These are phyloP conservation scores for Cutaneotrichosporon sp. DNA, from an alignment of 1,284 basidiomycete species.

Conservation along the genomic window DNA sequence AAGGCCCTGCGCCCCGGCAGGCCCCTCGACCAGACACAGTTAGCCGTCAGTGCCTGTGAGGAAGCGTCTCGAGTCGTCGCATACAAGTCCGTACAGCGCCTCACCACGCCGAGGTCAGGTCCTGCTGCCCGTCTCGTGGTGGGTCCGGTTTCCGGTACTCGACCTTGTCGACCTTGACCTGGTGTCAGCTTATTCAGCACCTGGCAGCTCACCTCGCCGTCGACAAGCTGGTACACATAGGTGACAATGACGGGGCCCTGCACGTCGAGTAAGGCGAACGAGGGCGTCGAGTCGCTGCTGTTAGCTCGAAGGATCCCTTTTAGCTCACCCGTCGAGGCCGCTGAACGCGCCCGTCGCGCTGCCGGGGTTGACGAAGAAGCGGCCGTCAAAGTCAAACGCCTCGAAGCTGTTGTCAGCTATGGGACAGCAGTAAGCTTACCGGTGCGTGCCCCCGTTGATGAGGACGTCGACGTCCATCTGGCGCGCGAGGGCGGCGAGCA, in stretches of 20 bases:
- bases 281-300: constrained; percentile 66
- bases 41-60: background rate
- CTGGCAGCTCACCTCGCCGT: constrained; percentile 70
- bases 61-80: background rate
- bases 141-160: constrained; percentile 25
- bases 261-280: constrained; percentile 91
- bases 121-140: constrained; percentile 27
- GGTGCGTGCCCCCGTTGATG: constrained; percentile 90
- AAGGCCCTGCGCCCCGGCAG: background rate
- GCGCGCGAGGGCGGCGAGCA: constrained; percentile 79
- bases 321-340: constrained; percentile 65
- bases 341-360: constrained; percentile 95
- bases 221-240: constrained; percentile 91
- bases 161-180: constrained; percentile 57
- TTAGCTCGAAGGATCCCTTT: background rate
- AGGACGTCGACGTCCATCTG: constrained; percentile 98
- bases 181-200: constrained; percentile 7
- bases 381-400: constrained; percentile 83
- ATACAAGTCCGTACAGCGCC: background rate
- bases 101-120: constrained; percentile 7
- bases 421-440: constrained; percentile 68
- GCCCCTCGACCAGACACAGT: background rate
- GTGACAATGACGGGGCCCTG: constrained; percentile 93
- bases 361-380: constrained; percentile 96
- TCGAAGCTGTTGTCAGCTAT: constrained; percentile 72